Conservation (phyloP, 306 rosid species). For the Cucumis melo region DNA sequence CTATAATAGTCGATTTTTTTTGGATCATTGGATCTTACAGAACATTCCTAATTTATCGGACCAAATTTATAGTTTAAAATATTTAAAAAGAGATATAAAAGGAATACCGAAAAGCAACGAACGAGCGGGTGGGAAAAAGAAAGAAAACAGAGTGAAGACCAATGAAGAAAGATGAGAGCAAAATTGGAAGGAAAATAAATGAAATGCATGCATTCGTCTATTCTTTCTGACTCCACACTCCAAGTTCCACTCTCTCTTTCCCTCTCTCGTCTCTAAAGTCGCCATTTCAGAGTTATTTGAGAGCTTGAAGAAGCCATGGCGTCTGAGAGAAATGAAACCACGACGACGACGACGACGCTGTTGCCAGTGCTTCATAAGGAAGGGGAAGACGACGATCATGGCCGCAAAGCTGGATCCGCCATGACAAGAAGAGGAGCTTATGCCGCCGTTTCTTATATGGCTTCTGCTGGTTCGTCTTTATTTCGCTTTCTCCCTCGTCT, state of each 20-base stretch:
- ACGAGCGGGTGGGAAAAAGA: too few species aligned
- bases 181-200: background rate
- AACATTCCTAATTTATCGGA: too few species aligned
- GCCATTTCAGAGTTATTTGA: background rate
- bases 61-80: too few species aligned
- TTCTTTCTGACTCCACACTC: background rate
- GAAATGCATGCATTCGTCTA: background rate
- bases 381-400: slow-evolving; percentile 1
- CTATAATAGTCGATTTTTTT: too few species aligned
- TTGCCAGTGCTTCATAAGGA: slow-evolving; percentile 19
- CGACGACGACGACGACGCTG: background rate
- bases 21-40: too few species aligned
- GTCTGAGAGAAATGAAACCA: slow-evolving; percentile 9
- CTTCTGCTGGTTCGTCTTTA: slow-evolving; percentile 32
- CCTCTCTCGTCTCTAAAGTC: background rate
- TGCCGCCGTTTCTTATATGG: slow-evolving; percentile 63
- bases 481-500: background rate
- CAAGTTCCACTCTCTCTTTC: background rate
- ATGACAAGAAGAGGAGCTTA: slow-evolving; percentile 47
- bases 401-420: slow-evolving; percentile 17
- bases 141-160: background rate
- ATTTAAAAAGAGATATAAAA: too few species aligned
- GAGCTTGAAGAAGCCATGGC: background rate
- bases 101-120: too few species aligned
- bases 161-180: background rate